Evolutionary conservation across 2,329 filamentous ascomycete species (phyloP).

Genomic region (Pezicula carpinea): DNA sequence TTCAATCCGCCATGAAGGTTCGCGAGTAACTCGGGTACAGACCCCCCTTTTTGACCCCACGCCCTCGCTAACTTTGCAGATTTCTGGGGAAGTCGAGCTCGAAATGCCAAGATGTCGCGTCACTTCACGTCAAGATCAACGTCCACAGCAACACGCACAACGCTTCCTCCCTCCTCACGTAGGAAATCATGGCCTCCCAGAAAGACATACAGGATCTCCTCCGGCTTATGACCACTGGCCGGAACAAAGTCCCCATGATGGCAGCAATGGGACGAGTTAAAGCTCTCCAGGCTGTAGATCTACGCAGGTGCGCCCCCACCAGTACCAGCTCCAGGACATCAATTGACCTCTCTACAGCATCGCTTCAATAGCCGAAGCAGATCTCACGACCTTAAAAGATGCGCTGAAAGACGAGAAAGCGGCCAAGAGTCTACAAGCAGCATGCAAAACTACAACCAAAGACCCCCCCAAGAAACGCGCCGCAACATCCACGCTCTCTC

Average conservation of each 20-base stretch:
- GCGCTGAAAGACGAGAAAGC: conserved; percentile 26
- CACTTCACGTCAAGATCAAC: too few species aligned
- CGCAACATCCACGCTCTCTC: conserved; percentile 10
- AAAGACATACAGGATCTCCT: conserved; percentile 58
- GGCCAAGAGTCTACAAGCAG: conserved; percentile 25
- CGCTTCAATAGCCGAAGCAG: conserved; percentile 20
- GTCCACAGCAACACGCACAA: neutral
- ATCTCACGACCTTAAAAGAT: conserved; percentile 16
- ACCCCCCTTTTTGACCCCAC: too few species aligned
- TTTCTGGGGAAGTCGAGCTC: too few species aligned
- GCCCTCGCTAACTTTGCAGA: too few species aligned
- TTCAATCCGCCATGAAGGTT: too few species aligned
- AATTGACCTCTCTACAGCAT: conserved; percentile 19
- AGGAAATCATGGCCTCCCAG: conserved; percentile 30
- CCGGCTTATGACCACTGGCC: conserved; percentile 48
- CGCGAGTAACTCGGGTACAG: too few species aligned
- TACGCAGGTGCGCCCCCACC: conserved; percentile 43
- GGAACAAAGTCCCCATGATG: conserved; percentile 53
- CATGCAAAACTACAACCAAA: conserved; percentile 21
- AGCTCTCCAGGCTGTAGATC: conserved; percentile 47
- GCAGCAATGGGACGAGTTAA: conserved; percentile 55
- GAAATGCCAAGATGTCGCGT: too few species aligned
- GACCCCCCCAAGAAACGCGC: conserved; percentile 20
- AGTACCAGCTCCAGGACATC: conserved; percentile 8
- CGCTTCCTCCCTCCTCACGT: neutral